Conservation (phyloP, 139 green algal species). For the Eudorina sp. region DNA sequence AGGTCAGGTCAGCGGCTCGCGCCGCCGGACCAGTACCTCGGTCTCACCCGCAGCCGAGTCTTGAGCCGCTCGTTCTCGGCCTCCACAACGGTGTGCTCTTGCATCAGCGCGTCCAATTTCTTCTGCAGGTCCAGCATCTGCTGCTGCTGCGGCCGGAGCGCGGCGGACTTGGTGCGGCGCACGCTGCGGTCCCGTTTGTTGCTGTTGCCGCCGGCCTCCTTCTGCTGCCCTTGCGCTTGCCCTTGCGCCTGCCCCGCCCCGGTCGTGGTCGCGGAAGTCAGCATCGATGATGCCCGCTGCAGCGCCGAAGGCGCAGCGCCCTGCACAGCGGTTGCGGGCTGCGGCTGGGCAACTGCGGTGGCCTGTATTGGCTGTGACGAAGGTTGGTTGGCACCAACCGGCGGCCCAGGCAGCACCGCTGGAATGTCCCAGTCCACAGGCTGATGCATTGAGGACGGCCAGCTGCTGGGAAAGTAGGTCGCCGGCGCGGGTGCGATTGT, state of each 20-base stretch:
- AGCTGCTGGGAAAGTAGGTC: background rate
- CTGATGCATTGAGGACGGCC: background rate
- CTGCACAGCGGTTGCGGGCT: background rate
- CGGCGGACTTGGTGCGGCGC: background rate
- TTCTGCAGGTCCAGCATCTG: slow-evolving; percentile 32
- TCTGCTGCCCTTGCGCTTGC: background rate
- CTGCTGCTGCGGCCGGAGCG: slow-evolving; percentile 4
- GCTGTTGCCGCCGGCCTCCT: background rate
- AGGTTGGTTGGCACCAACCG: background rate
- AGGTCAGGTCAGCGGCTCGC: no score
- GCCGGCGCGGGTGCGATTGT: background rate
- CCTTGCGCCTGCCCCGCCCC: background rate
- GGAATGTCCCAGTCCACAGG: slow-evolving; percentile 17
- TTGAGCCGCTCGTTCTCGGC: slow-evolving; percentile 17
- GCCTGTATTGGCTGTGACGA: background rate
- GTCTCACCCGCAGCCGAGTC: background rate
- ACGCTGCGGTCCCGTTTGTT: background rate
- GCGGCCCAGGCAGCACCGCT: background rate
- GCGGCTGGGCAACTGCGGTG: background rate
- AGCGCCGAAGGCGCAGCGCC: background rate
- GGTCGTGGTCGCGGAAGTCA: background rate
- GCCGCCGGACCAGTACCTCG: no score
- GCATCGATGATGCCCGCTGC: background rate
- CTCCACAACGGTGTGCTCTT: slow-evolving; percentile 2
- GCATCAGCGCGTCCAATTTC: background rate